phyloP scores from a whole-genome alignment of 768 basidiomycete genomes.

The Phaeotremella skinneri region DNA sequence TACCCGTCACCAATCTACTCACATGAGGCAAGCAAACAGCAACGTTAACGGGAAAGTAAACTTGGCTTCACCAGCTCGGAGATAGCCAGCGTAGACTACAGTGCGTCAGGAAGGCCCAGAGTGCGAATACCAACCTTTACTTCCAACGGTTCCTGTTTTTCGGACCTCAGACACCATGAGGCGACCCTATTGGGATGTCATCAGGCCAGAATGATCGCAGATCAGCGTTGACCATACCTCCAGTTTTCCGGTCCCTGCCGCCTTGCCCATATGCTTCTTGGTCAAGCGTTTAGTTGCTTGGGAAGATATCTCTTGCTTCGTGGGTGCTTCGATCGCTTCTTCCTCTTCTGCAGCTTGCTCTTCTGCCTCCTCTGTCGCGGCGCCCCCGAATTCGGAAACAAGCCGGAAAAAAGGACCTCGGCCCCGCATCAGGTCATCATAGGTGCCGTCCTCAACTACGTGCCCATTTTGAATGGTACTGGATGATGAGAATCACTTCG shows the following conservation, averaged over 20 bases:
- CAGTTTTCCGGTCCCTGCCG: slow-evolving; percentile 62
- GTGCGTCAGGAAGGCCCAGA: slow-evolving; percentile 12
- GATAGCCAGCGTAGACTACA: slow-evolving; percentile 63
- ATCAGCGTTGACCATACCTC: slow-evolving; percentile 48
- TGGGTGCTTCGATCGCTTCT: slow-evolving; percentile 3
- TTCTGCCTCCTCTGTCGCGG: slow-evolving; percentile 40
- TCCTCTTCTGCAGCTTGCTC: slow-evolving; percentile 51
- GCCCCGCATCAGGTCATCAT: slow-evolving; percentile 56
- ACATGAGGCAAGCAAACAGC: slow-evolving; percentile 60
- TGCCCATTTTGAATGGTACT: slow-evolving; percentile 54
- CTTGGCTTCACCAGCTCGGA: slow-evolving; percentile 60
- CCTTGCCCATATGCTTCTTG: slow-evolving; percentile 43
- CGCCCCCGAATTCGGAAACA: slow-evolving; percentile 64
- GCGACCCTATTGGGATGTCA: slow-evolving; percentile 53
- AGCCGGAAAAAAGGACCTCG: slow-evolving; percentile 62
- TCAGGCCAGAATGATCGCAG: background rate
- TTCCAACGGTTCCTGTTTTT: slow-evolving; percentile 60
- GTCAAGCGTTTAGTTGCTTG: slow-evolving; percentile 50
- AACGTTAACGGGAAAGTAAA: slow-evolving; percentile 60
- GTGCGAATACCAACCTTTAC: slow-evolving; percentile 22
- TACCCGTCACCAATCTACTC: slow-evolving; percentile 45
- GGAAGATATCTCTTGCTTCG: slow-evolving; percentile 29
- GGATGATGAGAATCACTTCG: background rate
- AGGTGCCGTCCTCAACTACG: slow-evolving; percentile 60
- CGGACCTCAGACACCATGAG: slow-evolving; percentile 65